These are phyloP conservation scores for Fusarium newnesense DNA, from an alignment of 2,329 filamentous ascomycete genomes.

Conservation along the genomic window DNA sequence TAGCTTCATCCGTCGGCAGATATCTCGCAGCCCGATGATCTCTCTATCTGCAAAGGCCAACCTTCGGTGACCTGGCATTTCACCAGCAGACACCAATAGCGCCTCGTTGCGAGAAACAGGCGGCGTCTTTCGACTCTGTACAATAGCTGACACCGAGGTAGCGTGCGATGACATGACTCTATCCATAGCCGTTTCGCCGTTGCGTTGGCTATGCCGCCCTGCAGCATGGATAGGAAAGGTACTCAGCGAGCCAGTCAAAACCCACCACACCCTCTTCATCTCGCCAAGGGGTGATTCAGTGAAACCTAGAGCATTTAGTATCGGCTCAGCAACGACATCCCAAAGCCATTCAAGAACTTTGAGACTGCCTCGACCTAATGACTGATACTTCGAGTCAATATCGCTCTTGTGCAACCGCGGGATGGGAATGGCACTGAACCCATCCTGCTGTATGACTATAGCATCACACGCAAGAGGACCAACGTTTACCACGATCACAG, in stretches of 20 bases:
- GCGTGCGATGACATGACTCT: neutral
- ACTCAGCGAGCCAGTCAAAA: neutral
- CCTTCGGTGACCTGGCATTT: neutral
- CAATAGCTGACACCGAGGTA: neutral
- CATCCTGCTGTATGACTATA: neutral
- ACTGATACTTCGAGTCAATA: neutral
- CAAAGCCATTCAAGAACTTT: neutral
- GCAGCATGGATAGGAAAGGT: neutral
- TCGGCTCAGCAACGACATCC: neutral
- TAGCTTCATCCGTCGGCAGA: rapidly evolving
- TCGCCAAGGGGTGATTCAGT: neutral
- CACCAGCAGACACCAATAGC: neutral
- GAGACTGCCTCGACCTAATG: neutral
- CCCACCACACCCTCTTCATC: neutral
- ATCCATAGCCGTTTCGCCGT: neutral
- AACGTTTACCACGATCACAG: neutral
- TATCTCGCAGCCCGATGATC: neutral
- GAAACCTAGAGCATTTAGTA: neutral
- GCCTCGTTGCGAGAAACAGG: neutral
- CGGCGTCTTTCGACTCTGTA: neutral
- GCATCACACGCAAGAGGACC: neutral
- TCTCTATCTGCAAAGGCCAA: neutral
- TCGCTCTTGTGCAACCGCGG: neutral
- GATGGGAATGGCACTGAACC: neutral
- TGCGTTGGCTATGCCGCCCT: neutral